These are phyloP conservation scores for Metschnikowia proteae DNA, from an alignment of 805 yeast species.

Conservation along the genomic window DNA sequence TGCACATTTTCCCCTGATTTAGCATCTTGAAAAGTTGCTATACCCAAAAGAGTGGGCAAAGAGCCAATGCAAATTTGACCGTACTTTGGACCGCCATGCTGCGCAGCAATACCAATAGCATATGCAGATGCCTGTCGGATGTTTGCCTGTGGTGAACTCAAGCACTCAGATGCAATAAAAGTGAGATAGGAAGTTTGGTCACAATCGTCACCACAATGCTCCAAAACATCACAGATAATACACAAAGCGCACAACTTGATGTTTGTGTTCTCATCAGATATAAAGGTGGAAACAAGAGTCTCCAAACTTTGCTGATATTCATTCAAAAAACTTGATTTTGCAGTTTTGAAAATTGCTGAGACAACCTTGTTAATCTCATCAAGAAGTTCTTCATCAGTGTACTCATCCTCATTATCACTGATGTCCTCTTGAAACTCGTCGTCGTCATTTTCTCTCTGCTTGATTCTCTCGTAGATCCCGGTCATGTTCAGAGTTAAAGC, in stretches of 20 bases:
- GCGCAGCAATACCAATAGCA: constrained; percentile 83
- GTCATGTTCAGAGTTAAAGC: constrained; percentile 58
- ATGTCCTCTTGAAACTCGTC: constrained; percentile 87
- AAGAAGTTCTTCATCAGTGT: constrained; percentile 83
- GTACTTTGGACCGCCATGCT: constrained; percentile 64
- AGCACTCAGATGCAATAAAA: constrained; percentile 58
- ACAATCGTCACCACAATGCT: constrained; percentile 69
- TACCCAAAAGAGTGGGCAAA: constrained; percentile 70
- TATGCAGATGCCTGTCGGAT: constrained; percentile 86
- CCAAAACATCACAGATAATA: constrained; percentile 75
- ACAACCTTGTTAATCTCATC: constrained; percentile 81
- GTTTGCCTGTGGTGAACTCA: constrained; percentile 62
- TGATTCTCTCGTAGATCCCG: constrained; percentile 68
- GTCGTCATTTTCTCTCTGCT: constrained; percentile 67
- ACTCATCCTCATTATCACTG: constrained; percentile 80
- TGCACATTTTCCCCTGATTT: constrained; percentile 77
- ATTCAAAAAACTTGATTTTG: constrained; percentile 55
- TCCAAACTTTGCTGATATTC: constrained; percentile 56
- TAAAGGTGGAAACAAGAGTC: constrained; percentile 58
- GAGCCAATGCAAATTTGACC: constrained; percentile 62
- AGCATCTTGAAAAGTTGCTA: constrained; percentile 74
- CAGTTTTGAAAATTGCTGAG: constrained; percentile 62
- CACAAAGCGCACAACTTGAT: constrained; percentile 75
- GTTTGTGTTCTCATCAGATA: constrained; percentile 65
- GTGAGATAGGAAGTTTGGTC: constrained; percentile 63